Base-by-base conservation (phyloP, 352 stramenopile species). In the Phytophthora ramorum region DNA sequence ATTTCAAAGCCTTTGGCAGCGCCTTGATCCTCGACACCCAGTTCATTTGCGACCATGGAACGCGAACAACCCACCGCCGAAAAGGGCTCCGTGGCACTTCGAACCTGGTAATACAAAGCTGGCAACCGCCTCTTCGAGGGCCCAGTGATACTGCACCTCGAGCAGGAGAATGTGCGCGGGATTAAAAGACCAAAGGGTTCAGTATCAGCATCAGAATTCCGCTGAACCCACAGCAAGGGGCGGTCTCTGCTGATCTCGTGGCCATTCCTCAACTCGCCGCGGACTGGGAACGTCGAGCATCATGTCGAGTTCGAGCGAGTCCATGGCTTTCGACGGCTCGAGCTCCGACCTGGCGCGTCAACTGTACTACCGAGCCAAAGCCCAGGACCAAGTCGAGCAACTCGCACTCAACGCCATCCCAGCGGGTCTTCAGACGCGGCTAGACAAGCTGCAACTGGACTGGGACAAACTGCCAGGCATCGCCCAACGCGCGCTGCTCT, bases 291-390 rank as follows among this genome's bases (percentile, higher is more conserved):
- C n/a, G 5, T 14, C 37, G 13, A 38, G 5, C n/a, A 14, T 10
- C 51, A 51, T 60, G 43, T 51, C 63, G 19, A 40, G 34, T 20
- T 70, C 54, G 7, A 24, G 19, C 19, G 22, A 30, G 1, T 51
- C 52, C 2, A 76, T 79, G 34, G n/a, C 20, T 1, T 52, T 79
- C 32, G 63, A 79, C 24, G 72, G 68, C 10, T 46, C 57, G 8
- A 81, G 63, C 32, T 85, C 73, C 58, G 65, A 78, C 56, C 38
- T 80, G 5, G 60, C 69, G 2, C 69, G 55, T 17, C 69, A 80
- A 44, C 43, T 76, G 3, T 76, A 72, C 43, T 44, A 48, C 44
- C 71, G 67, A 2, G 47, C 49, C 35, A 52, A 51, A 14, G 65
- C 61, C 40, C 49, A 56, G 20, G 69, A 70, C 16, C 13, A 45